Base-by-base conservation (phyloP, 1,284 basidiomycete species). In the Naganishia liquefaciens region DNA sequence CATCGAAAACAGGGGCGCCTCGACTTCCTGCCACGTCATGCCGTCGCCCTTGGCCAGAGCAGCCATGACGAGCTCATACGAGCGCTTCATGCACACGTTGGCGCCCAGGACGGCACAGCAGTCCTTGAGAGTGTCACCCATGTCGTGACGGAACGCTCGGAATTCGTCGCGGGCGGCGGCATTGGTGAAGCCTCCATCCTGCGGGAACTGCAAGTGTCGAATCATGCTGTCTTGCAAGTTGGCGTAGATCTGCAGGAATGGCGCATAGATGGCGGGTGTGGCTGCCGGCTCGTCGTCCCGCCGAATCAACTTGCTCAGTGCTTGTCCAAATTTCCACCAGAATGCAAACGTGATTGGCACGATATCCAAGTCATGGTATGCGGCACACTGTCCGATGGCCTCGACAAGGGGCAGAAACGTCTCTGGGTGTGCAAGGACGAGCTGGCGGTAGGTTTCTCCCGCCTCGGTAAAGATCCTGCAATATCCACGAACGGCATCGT, bases 81-180 rank as follows among this genome's bases (percentile, higher is more conserved):
- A 86, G 9, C 88, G 83, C 58, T 87, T 80, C 47, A 99, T 83
- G 74, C 96, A 99, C 4, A 84, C 83, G 53, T 92, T 88, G 2
- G 93, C 85, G 33, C 93, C 91, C 42, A 99, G 85, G 42, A 99
- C 93, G 69, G 89, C 86, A 79, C 96, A 99, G 76, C 96, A 99
- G 77, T 99, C 96, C 80, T 99, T 99, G 71, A 99, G 84, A 5
- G 96, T 99, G 77, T 99, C 95, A 60, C 96, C 96, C 90, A 99
- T 99, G 69, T 93, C 87, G 81, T 99, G 96, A 63, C 96, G 84
- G 83, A 99, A 99, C 6, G 87, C 85, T 27, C 96, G 85, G 83
- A 99, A 99, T 74, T 90, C 89, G 69, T 99, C 96, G 11, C 88
- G 85, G 76, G 97, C 95, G 78, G 95, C 90, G 3, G 88, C 87